Percentiles rank a stretch among this genome's conserved stretches.
Conservation (phyloP, 2,329 filamentous ascomycete species). For the Apiospora marii region DNA sequence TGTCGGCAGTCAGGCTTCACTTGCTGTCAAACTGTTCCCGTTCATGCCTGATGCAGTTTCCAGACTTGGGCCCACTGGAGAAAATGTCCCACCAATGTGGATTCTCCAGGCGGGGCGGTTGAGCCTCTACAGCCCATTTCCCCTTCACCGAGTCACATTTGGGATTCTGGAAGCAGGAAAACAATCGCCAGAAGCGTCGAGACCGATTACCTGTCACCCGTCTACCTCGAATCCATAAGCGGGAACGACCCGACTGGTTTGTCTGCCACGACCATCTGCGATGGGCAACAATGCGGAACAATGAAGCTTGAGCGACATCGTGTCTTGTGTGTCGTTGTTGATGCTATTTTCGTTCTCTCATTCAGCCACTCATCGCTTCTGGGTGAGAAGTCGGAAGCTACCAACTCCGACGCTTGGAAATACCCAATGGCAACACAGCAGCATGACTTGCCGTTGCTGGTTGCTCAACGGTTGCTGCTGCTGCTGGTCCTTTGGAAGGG, state of each 20-base stretch:
- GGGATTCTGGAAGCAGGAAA: background rate
- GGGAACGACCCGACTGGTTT: background rate
- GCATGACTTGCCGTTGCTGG: background rate
- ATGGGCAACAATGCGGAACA: constrained; percentile 8
- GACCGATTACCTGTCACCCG: background rate
- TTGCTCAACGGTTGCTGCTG: background rate
- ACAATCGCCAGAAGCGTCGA: background rate
- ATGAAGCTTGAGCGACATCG: background rate
- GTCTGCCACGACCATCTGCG: background rate
- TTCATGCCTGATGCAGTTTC: constrained; percentile 17
- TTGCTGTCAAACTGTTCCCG: constrained; percentile 14
- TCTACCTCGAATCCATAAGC: background rate
- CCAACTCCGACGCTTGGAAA: background rate
- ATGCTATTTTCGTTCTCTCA: background rate
- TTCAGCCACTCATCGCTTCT: background rate
- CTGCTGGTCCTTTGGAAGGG: background rate
- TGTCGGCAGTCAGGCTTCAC: constrained; percentile 15
- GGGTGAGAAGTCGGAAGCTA: background rate
- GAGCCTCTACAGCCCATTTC: background rate
- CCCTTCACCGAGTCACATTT: constrained; percentile 18
- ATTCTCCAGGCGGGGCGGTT: constrained; percentile 3
- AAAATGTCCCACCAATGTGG: constrained; percentile 19
- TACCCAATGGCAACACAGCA: background rate
- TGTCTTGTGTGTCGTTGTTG: background rate
- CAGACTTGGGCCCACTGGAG: constrained; percentile 14